Percentiles rank a stretch among this genome's conserved stretches.
Evolutionary conservation across 176 grass and related monocot genomes (phyloP).

Genomic region (Tillandsia fasciculata): DNA sequence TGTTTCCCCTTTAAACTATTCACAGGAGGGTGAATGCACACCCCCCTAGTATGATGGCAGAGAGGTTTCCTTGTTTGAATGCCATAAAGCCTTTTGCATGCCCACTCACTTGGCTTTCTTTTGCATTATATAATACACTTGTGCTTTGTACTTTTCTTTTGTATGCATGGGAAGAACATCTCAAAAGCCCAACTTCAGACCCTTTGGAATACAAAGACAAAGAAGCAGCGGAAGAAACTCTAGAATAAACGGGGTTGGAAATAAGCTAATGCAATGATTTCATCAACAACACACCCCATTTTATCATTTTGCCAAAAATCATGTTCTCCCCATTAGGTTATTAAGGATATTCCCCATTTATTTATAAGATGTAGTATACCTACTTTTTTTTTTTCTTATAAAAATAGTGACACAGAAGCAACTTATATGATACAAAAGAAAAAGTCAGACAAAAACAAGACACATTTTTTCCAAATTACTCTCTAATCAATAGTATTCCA

Average conservation of each 20-base stretch:
- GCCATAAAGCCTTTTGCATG: neutral
- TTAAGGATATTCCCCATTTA: no score
- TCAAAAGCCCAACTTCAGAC: conserved; percentile 4
- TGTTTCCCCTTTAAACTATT: conserved; percentile 24
- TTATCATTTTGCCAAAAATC: neutral
- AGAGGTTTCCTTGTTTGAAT: conserved; percentile 22
- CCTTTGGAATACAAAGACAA: neutral
- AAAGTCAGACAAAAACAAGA: no score
- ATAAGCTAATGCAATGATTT: neutral
- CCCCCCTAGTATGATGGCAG: conserved; percentile 35
- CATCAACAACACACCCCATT: neutral
- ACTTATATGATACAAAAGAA: no score
- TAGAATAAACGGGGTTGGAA: neutral
- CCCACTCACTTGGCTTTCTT: conserved; percentile 5
- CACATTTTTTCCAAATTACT: no score
- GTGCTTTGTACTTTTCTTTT: conserved; percentile 4
- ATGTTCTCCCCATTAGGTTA: neutral
- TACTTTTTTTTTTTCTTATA: no score
- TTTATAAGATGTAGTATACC: no score
- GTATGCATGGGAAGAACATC: neutral
- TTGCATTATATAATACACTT: neutral
- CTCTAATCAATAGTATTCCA: no score
- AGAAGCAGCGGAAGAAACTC: neutral
- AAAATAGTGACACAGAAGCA: no score
- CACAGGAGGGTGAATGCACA: conserved; percentile 22